Percentiles rank a stretch among this genome's conserved stretches.
Evolutionary conservation across 176 grass and related monocot genomes (phyloP).

Genomic region (Hordeum marinum): DNA sequence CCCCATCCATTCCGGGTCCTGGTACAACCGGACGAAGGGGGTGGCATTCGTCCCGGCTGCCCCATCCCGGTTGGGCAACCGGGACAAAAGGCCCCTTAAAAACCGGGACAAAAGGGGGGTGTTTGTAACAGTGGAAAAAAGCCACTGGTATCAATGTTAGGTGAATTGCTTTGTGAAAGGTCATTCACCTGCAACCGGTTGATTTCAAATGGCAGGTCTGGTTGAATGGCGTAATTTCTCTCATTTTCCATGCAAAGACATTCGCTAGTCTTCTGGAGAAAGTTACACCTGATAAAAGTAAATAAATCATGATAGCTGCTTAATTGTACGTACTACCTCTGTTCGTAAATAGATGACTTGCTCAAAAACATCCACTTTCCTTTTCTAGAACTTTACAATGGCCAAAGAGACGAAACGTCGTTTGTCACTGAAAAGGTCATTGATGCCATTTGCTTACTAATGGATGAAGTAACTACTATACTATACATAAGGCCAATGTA

Average conservation of each 20-base stretch:
- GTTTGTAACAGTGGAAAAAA: too few species aligned
- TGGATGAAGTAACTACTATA: not conserved
- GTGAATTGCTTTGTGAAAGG: not conserved
- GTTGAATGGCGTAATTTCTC: not conserved
- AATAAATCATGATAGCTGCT: too few species aligned
- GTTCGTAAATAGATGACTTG: not conserved
- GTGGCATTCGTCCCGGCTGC: too few species aligned
- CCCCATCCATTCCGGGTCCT: too few species aligned
- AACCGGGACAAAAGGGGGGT: too few species aligned
- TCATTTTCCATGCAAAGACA: not conserved
- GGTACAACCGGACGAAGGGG: too few species aligned
- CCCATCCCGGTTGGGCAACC: too few species aligned
- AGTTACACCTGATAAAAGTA: too few species aligned
- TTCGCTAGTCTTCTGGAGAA: not conserved
- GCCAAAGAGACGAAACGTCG: not conserved
- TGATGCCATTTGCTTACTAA: not conserved
- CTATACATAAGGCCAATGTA: too few species aligned
- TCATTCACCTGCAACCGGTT: not conserved
- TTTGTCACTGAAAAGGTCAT: too few species aligned
- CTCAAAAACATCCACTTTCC: not conserved
- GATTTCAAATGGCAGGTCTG: not conserved
- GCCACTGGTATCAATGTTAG: not conserved
- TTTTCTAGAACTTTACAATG: not conserved
- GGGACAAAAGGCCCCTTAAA: too few species aligned
- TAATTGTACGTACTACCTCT: too few species aligned